A percentile compares a stretch with the other conserved stretches of the same genome.
phyloP scores from a whole-genome alignment of 805 yeast species.

The Cyberlindnera euphorbiae region DNA sequence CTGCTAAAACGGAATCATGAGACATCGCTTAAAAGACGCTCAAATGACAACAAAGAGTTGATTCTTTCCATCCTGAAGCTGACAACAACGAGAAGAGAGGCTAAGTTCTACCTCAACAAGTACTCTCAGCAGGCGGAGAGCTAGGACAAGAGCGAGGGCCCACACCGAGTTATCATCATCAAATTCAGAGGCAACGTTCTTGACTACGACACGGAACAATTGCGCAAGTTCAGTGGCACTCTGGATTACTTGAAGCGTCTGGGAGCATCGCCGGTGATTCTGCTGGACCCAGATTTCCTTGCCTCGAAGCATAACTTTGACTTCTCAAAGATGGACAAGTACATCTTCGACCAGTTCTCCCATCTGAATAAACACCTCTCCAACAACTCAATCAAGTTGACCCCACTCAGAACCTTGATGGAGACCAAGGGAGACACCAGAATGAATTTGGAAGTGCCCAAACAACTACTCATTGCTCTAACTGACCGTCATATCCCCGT shows the following conservation, averaged over 20 bases:
- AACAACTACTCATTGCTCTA: slow-evolving; percentile 6
- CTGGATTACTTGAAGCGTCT: slow-evolving; percentile 20
- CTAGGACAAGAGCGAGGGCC: slow-evolving; percentile 23
- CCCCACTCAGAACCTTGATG: slow-evolving; percentile 18
- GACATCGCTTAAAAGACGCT: slow-evolving; percentile 17
- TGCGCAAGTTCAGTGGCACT: slow-evolving; percentile 16
- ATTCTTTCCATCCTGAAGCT: slow-evolving; percentile 82
- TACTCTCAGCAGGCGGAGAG: slow-evolving; percentile 41
- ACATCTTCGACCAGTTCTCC: slow-evolving; percentile 20
- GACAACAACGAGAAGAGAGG: slow-evolving; percentile 92
- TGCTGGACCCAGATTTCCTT: slow-evolving; percentile 24
- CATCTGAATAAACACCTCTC: slow-evolving; percentile 10
- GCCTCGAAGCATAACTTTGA: slow-evolving; percentile 15
- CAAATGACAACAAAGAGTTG: slow-evolving; percentile 54
- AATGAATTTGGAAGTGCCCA: slow-evolving; percentile 9
- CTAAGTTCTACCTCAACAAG: slow-evolving; percentile 69
- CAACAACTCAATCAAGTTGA: slow-evolving; percentile 8
- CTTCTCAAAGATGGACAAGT: slow-evolving; percentile 15
- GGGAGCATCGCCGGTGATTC: slow-evolving; percentile 20
- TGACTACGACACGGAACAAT: slow-evolving; percentile 12
- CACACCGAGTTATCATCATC: slow-evolving; percentile 24
- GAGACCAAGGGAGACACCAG: background rate
- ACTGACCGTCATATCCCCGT: slow-evolving; percentile 33
- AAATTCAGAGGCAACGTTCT: slow-evolving; percentile 25
- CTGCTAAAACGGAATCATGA: slow-evolving; percentile 7